These are phyloP conservation scores for Cutaneotrichosporon sp. DNA, from an alignment of 1,284 basidiomycete species.

Conservation along the genomic window DNA sequence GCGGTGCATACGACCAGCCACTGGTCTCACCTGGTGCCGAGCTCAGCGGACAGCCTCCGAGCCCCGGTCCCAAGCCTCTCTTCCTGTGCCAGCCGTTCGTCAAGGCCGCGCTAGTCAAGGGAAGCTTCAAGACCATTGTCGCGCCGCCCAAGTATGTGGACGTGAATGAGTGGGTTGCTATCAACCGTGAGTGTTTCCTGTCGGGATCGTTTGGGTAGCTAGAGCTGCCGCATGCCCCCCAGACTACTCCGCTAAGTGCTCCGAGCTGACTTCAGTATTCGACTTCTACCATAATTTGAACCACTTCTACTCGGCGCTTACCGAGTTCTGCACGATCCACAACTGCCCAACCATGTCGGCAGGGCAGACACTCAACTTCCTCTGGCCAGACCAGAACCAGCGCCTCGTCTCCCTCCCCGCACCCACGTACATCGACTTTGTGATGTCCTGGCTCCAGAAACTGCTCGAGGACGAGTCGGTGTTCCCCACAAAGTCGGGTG, in stretches of 20 bases:
- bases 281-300: conserved; percentile 97
- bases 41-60: conserved; percentile 16
- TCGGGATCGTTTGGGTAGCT: too few relatives aligned
- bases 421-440: conserved; percentile 97
- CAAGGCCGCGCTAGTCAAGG: conserved; percentile 93
- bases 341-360: conserved; percentile 92
- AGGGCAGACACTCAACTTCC: conserved; percentile 87
- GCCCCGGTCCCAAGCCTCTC: conserved; percentile 54
- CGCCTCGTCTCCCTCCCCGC: conserved; percentile 90
- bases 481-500: conserved; percentile 93
- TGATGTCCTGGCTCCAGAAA: conserved; percentile 97
- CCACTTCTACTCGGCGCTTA: conserved; percentile 91
- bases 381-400: conserved; percentile 94
- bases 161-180: conserved; percentile 97
- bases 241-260: too few relatives aligned
- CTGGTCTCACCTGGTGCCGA: conserved; percentile 39
- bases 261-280: conserved; percentile 62
- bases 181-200: conserved; percentile 67
- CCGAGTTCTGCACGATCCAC: conserved; percentile 88
- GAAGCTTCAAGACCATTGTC: conserved; percentile 97
- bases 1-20: conserved; percentile 32
- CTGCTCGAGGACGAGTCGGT: conserved; percentile 84
- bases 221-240: too few relatives aligned
- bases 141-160: conserved; percentile 95
- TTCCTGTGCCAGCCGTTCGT: conserved; percentile 95